Conservation (phyloP, 2,329 filamentous ascomycete species). For the Fusarium sp. region DNA sequence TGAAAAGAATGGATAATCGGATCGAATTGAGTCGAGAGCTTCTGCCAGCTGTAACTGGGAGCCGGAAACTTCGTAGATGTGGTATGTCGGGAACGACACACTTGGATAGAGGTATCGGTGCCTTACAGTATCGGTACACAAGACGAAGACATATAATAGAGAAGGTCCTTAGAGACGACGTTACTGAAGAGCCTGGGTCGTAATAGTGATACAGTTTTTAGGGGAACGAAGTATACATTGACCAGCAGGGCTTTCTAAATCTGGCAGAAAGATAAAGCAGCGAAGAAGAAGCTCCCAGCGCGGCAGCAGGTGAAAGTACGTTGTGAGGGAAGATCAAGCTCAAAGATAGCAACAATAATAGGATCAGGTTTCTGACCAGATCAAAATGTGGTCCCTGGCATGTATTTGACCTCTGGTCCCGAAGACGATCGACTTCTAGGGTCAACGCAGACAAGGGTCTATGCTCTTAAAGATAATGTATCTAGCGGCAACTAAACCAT, state of each 20-base stretch:
- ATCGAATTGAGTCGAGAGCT: slow-evolving; percentile 8
- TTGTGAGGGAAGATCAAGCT: slow-evolving; percentile 7
- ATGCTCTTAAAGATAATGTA: slow-evolving; percentile 40
- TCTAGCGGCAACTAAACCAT: slow-evolving; percentile 44
- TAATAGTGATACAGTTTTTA: slow-evolving; percentile 8
- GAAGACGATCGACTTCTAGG: slow-evolving; percentile 44
- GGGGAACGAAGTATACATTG: not conserved
- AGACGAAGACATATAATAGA: slow-evolving; percentile 24
- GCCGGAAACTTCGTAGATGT: slow-evolving; percentile 8
- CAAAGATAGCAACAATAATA: slow-evolving; percentile 10
- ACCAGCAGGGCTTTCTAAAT: not conserved
- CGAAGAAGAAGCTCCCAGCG: not conserved
- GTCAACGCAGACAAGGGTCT: slow-evolving; percentile 38
- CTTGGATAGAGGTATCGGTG: slow-evolving; percentile 25
- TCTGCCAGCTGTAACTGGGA: slow-evolving; percentile 5
- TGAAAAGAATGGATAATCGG: slow-evolving; percentile 13
- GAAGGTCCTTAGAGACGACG: slow-evolving; percentile 17
- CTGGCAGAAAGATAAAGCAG: not conserved
- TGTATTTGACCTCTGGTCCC: slow-evolving; percentile 44
- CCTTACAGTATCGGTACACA: slow-evolving; percentile 27
- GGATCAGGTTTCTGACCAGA: slow-evolving; percentile 11
- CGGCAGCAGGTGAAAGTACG: not conserved
- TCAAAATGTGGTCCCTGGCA: slow-evolving; percentile 37
- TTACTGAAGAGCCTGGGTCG: slow-evolving; percentile 6
- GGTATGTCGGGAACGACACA: slow-evolving; percentile 18